These are phyloP conservation scores for Neurospora sublineolata DNA, from an alignment of 495 filamentous ascomycete species.

Conservation along the genomic window DNA sequence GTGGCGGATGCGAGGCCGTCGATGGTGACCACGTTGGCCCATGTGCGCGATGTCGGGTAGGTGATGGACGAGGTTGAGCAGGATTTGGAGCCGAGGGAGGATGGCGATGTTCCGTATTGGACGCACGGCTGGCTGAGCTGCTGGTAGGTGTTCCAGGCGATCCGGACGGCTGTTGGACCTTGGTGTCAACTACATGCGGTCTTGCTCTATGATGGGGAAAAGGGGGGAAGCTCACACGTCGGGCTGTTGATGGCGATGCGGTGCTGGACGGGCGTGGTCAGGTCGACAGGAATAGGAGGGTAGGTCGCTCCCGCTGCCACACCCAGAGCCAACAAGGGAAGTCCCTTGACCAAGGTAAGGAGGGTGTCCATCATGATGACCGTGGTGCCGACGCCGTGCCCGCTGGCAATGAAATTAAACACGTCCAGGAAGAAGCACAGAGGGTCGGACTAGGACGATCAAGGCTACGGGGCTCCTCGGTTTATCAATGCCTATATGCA, in stretches of 20 bases:
- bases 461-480: neutral
- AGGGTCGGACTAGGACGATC: neutral
- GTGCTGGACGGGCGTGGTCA: conserved; percentile 47
- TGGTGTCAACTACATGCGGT: conserved; percentile 1
- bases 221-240: conserved; percentile 29
- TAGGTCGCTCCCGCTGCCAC: conserved; percentile 35
- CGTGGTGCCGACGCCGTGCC: neutral
- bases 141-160: conserved; percentile 41
- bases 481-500: neutral
- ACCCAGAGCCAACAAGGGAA: conserved; percentile 32
- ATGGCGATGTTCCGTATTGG: conserved; percentile 28
- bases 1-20: conserved; percentile 24
- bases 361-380: neutral
- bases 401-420: neutral
- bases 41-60: conserved; percentile 30
- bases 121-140: conserved; percentile 30
- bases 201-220: neutral
- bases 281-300: conserved; percentile 40
- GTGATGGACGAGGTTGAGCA: conserved; percentile 29
- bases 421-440: neutral
- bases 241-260: conserved; percentile 45
- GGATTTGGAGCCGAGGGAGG: conserved; percentile 15
- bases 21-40: conserved; percentile 28
- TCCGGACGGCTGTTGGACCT: conserved; percentile 35
- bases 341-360: conserved; percentile 11